Percentiles rank a stretch among this genome's conserved stretches.
Conservation (phyloP, 2,329 filamentous ascomycete genomes). For the Aspergillus sp. region DNA sequence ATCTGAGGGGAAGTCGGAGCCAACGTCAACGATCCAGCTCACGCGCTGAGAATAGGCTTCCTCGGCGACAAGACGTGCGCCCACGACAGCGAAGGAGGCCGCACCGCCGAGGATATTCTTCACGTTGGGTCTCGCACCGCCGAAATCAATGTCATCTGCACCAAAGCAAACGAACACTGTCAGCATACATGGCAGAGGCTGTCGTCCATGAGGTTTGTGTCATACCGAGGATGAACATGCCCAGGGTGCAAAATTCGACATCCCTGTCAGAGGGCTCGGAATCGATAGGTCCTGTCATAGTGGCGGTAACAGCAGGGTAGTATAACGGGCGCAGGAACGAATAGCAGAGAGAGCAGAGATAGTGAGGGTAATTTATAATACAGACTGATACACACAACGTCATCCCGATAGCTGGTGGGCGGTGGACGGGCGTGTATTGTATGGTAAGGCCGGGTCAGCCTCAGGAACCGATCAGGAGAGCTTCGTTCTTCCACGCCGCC, state of each 20-base stretch:
- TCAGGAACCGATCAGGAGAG: slow-evolving; percentile 16
- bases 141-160: slow-evolving; percentile 83
- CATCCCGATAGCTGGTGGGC: slow-evolving; percentile 5
- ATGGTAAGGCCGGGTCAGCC: slow-evolving; percentile 13
- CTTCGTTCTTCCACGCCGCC: slow-evolving; percentile 10
- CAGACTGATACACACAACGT: slow-evolving; percentile 12
- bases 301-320: slow-evolving; percentile 2
- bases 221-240: slow-evolving; percentile 56
- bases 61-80: slow-evolving; percentile 79
- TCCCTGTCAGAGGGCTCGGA: slow-evolving; percentile 3
- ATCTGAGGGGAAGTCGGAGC: slow-evolving; percentile 69
- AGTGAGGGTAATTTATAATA: neutral
- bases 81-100: slow-evolving; percentile 76
- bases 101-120: slow-evolving; percentile 78
- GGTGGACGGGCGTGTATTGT: slow-evolving; percentile 7
- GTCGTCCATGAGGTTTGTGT: slow-evolving; percentile 4
- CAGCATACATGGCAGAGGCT: slow-evolving; percentile 8
- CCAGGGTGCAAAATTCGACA: slow-evolving; percentile 51
- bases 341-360: neutral
- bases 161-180: slow-evolving; percentile 1
- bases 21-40: slow-evolving; percentile 85
- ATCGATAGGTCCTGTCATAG: slow-evolving; percentile 10
- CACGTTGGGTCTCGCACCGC: slow-evolving; percentile 57
- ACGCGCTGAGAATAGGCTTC: slow-evolving; percentile 55
- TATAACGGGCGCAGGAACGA: neutral